Evolutionary conservation across 441 rosid species (phyloP), one percentile per base, ranked within the genome.

Genomic region (Gossypium aridum): DNA sequence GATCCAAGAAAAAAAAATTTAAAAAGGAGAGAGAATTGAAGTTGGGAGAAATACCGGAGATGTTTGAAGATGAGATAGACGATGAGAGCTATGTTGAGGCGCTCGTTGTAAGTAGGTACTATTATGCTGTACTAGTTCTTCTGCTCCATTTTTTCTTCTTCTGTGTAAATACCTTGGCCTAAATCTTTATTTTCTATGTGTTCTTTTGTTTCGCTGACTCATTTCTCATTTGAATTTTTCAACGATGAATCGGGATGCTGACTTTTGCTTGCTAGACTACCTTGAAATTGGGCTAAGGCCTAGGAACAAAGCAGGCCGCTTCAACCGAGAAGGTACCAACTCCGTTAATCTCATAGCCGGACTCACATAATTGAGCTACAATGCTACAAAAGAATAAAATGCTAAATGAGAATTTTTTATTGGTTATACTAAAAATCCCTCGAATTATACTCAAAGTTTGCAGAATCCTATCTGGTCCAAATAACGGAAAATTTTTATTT

Each of bases 1-100:
- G 4, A 77, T 56, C 54, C 13, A 65, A 14, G 10, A 31, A 3
- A 64, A 9, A 4, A 26, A 49, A 53, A 7, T 0, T 28, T 31
- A 2, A 25, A 9, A 16, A 13, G 51, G 25, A 31, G 23, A 39
- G 23, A 34, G 26, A 3, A 7, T 31, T 28, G 28, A 60, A 13
- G 13, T 20, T 28, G 61, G 61, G 55, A 34, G 26, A 37, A 28
- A 59, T 79, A 95, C 98, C 84, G 85, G 74, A 93, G 93, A 85
- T 92, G 97, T 85, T 96, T 93, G 87, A 92, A 96, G 81, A 93
- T 73, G 74, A 96, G 97, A 87, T 88, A 93, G 82, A 90, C 90
- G 71, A 93, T 71, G 73, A 96, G 84, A 54, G 97, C 91, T 76
- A 93, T 90, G 80, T 96, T 96, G 80, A 93, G 91, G 23, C 94